Evolutionary conservation across 176 grass and related monocot species (phyloP).

Genomic region (Juncus inflexus): DNA sequence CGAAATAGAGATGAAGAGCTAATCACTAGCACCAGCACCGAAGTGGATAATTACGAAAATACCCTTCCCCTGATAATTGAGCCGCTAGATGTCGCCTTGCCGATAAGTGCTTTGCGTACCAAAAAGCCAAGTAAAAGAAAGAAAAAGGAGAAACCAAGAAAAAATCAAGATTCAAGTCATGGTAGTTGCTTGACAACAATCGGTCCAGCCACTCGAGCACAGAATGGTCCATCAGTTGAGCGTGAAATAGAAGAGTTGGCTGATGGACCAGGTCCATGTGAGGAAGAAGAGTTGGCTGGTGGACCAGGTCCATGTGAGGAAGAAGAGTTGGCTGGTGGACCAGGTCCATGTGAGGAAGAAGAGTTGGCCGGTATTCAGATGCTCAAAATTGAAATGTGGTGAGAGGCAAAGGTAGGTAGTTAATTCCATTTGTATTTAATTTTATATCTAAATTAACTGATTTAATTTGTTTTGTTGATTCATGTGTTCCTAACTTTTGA

Average conservation of each 20-base stretch:
- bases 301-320: no score
- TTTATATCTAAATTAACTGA: background rate
- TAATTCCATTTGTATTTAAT: slow-evolving; percentile 27
- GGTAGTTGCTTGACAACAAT: slow-evolving; percentile 1
- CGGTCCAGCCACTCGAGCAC: background rate
- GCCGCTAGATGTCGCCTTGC: slow-evolving; percentile 12
- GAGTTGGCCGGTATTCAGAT: slow-evolving; percentile 56
- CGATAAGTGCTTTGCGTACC: background rate
- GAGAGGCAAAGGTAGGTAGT: slow-evolving; percentile 59
- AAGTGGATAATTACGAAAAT: background rate
- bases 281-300: no score
- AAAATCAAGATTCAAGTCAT: background rate
- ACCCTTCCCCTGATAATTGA: slow-evolving; percentile 5
- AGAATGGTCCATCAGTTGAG: background rate
- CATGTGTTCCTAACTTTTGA: no score
- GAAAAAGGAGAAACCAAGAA: background rate
- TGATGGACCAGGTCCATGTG: no score
- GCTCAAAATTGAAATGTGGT: slow-evolving; percentile 60
- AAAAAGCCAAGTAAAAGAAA: slow-evolving; percentile 16
- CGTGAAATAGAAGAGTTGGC: background rate
- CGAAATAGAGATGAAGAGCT: background rate
- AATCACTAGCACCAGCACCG: background rate
- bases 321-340: no score
- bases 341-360: no score
- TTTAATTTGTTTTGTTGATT: slow-evolving; percentile 23